Conservation (phyloP, 176 grass and related monocot species). For the Aegilops speltoides region DNA sequence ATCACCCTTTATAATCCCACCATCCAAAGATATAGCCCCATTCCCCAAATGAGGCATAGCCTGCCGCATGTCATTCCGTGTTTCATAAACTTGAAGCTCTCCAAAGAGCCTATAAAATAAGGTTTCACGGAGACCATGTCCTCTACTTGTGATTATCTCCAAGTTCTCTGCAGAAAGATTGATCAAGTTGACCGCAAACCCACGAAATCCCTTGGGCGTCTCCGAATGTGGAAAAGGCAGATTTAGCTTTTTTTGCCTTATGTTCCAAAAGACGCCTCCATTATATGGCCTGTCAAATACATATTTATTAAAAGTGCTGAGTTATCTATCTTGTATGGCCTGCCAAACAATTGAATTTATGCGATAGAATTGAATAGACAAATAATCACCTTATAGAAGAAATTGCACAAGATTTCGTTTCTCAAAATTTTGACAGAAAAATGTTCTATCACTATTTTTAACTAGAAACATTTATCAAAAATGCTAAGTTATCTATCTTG, state of each 20-base stretch:
- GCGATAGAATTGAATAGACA: background rate
- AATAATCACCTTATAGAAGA: background rate
- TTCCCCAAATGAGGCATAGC: conserved; percentile 15
- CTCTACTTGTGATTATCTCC: background rate
- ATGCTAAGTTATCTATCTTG: background rate
- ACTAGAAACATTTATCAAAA: background rate
- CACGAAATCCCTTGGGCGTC: conserved; percentile 10
- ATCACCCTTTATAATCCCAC: conserved; percentile 38
- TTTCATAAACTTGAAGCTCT: conserved; percentile 42
- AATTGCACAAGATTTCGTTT: background rate
- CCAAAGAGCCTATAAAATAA: conserved; percentile 42
- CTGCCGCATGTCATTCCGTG: conserved; percentile 18
- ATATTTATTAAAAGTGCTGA: background rate
- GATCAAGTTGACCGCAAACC: conserved; percentile 41
- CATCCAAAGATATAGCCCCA: conserved; percentile 45
- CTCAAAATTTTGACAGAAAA: background rate
- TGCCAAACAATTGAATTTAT: background rate
- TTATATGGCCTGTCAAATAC: conserved; percentile 29
- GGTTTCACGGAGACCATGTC: conserved; percentile 45
- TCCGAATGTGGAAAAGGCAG: conserved; percentile 1
- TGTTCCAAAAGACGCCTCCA: background rate
- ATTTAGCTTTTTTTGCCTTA: conserved; percentile 6
- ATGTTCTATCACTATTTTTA: background rate
- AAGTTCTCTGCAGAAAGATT: conserved; percentile 23
- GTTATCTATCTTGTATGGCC: conserved; percentile 3